Evolutionary conservation across 108 stramenopile species (phyloP), one percentile per base, ranked within the genome.

Genomic region (Stephanodiscus minutulus): DNA sequence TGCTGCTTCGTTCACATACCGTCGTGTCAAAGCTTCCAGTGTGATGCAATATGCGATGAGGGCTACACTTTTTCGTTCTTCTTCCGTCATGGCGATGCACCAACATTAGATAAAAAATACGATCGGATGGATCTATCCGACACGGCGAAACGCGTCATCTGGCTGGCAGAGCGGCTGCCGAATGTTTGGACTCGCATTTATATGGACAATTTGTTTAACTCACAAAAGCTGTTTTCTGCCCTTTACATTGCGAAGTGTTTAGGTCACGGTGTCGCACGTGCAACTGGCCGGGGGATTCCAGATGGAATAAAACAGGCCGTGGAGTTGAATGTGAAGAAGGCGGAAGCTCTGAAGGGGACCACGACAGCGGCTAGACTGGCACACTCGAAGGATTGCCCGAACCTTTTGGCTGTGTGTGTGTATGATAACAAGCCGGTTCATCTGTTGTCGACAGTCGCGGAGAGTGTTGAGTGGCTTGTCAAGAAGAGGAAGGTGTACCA

Each of bases 191-290:
- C 64, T 0, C 11, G 49, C 7, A 76, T 72, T 35, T 63, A 18
- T 57, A 61, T 58, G 83, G 91, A 61, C 65, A 88, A 71, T 82
- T 83, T 53, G 73, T 92, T 57, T 75, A 76, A 54, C 65, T 88
- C 69, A 81, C 77, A 13, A 52, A 77, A 62, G 72, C 53, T 57
- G 61, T 53, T 71, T 13, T 84, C 82, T 27, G 85, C 85, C n/a
- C n/a, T n/a, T n/a, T n/a, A n/a, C 15, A 54, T 81, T 57, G 59
- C 57, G 24, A 75, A 91, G 57, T 84, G 85, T 37, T 39, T 63
- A 37, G 50, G 39, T 12, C 36, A 59, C 37, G 74, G 74, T 29
- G 66, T 68, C 8, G 22, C 28, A 22, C 36, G 62, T 10, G 17
- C 44, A 11, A 13, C 24, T 41, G 62, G 62, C 21, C 36, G 62